phyloP scores from a whole-genome alignment of 2,329 filamentous ascomycete species.

The Diaporthe capsici region DNA sequence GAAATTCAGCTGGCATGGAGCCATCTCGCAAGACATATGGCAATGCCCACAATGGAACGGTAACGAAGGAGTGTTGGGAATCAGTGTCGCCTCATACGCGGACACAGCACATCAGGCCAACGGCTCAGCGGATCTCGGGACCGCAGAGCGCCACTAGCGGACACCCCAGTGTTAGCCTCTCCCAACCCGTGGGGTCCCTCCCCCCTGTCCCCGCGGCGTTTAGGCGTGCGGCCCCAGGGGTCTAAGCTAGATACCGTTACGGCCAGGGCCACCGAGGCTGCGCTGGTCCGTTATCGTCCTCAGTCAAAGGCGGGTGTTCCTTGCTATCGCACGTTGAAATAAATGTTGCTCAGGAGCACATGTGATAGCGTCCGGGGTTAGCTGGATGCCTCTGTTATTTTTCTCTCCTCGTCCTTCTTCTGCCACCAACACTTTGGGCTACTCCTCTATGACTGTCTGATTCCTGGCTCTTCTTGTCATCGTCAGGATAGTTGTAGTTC shows the following conservation, averaged over 20 bases:
- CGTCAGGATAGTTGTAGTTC: background rate
- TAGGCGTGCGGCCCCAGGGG: constrained; percentile 24
- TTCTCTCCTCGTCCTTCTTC: background rate
- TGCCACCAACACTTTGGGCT: background rate
- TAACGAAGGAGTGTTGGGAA: background rate
- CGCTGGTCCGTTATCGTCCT: constrained; percentile 37
- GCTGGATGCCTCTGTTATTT: constrained; percentile 5
- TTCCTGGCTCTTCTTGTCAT: background rate
- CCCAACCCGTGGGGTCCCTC: constrained; percentile 31
- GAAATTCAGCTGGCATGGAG: background rate
- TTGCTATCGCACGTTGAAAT: constrained; percentile 37
- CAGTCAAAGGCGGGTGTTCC: background rate
- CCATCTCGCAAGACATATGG: background rate
- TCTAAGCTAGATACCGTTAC: constrained; percentile 28
- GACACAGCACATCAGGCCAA: background rate
- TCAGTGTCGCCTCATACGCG: constrained; percentile 10
- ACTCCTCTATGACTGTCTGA: background rate
- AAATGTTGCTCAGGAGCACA: constrained; percentile 32
- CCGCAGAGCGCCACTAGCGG: constrained; percentile 36
- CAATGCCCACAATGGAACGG: background rate
- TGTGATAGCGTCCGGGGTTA: constrained; percentile 14
- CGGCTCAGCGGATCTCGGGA: constrained; percentile 37
- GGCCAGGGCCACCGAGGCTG: constrained; percentile 12
- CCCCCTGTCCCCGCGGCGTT: constrained; percentile 29
- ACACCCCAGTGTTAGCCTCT: constrained; percentile 12